These are phyloP conservation scores for Heracleum sosnowskyi DNA, from an alignment of 129 eudicot species.

Conservation along the genomic window DNA sequence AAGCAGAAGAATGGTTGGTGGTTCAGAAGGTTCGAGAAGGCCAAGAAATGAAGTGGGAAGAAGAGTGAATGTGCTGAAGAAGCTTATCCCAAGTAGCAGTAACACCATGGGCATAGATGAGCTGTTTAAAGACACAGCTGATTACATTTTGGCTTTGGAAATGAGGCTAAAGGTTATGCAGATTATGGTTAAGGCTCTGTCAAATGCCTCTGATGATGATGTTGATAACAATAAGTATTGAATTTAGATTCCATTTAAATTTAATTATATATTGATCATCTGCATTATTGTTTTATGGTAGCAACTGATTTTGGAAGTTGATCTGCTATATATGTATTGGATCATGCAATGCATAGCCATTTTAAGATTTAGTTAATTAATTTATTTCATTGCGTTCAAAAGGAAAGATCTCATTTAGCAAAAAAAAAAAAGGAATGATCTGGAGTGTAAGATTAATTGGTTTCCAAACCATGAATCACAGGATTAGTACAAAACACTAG, in stretches of 20 bases:
- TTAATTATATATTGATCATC: background rate
- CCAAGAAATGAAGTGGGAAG: slow-evolving; percentile 23
- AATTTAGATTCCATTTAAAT: background rate
- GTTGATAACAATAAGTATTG: background rate
- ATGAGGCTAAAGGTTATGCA: slow-evolving; percentile 76
- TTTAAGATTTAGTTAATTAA: too few relatives aligned
- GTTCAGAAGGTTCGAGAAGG: slow-evolving; percentile 20
- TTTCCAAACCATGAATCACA: background rate
- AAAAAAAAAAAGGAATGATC: too few relatives aligned
- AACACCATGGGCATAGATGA: slow-evolving; percentile 41
- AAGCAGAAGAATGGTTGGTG: slow-evolving; percentile 1
- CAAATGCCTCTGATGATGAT: slow-evolving; percentile 14
- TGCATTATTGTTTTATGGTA: background rate
- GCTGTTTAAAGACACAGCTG: slow-evolving; percentile 76
- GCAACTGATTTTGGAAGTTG: background rate
- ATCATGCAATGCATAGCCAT: too few relatives aligned
- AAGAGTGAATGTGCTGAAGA: slow-evolving; percentile 48
- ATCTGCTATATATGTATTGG: background rate
- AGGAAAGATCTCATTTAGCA: too few relatives aligned
- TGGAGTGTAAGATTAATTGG: background rate
- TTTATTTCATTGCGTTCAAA: too few relatives aligned
- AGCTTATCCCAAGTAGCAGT: slow-evolving; percentile 36
- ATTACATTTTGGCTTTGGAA: slow-evolving; percentile 57
- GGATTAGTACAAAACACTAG: too few relatives aligned
- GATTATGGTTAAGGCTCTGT: slow-evolving; percentile 52